Conservation (phyloP, 2,329 filamentous ascomycete genomes). For the Apiospora kogelbergensis region DNA sequence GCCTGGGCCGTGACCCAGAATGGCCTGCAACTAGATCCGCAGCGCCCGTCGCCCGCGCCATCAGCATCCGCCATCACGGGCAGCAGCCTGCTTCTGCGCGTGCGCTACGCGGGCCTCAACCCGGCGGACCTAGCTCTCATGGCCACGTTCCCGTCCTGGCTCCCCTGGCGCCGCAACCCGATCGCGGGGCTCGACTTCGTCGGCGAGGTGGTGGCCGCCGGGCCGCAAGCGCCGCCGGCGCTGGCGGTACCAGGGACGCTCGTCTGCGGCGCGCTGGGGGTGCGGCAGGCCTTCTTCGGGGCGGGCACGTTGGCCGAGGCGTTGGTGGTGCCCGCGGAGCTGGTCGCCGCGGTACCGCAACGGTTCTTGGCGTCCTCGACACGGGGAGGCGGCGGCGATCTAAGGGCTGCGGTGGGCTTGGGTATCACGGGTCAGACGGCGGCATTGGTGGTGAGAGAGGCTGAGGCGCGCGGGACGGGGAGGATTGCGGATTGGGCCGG, state of each 20-base stretch:
- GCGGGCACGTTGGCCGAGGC: slow-evolving; percentile 14
- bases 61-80: background rate
- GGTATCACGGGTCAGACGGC: slow-evolving; percentile 15
- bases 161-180: slow-evolving; percentile 14
- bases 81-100: slow-evolving; percentile 13
- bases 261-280: slow-evolving; percentile 15
- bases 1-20: slow-evolving; percentile 10
- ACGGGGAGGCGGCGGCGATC: too few species aligned
- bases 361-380: background rate
- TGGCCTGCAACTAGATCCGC: slow-evolving; percentile 9
- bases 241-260: slow-evolving; percentile 3
- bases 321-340: slow-evolving; percentile 9
- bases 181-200: slow-evolving; percentile 15
- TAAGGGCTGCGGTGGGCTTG: slow-evolving; percentile 1
- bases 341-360: slow-evolving; percentile 10
- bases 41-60: slow-evolving; percentile 7
- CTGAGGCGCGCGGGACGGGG: background rate
- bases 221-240: background rate
- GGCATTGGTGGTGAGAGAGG: slow-evolving; percentile 12
- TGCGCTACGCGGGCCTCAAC: slow-evolving; percentile 16
- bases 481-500: background rate
- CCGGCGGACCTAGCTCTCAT: slow-evolving; percentile 14
- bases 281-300: slow-evolving; percentile 12
- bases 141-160: slow-evolving; percentile 10
- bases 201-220: slow-evolving; percentile 9